Evolutionary conservation across 2,329 filamentous ascomycete genomes (phyloP), one percentile per base, ranked within the genome.

Genomic region (Fusarium coffeatum): DNA sequence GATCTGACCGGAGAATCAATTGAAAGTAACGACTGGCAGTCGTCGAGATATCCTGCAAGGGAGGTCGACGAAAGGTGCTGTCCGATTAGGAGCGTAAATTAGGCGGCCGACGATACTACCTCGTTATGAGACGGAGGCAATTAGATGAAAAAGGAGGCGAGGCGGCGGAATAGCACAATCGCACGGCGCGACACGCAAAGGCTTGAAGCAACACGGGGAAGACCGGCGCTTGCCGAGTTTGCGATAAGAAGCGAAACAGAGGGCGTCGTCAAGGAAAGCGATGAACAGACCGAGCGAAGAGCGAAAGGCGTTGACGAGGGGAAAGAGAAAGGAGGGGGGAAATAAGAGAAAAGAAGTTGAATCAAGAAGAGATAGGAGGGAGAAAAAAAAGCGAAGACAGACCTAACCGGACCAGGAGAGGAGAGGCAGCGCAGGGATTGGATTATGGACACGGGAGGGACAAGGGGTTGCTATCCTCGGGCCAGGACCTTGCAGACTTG

Each of bases 21-120:
- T 71, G 55, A 62, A 72, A 74, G 73, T 74, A 75, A 74, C 73
- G 73, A 75, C 73, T 75, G 73, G 71, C 71, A 75, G 69, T 74
- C 73, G 73, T 70, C 73, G 73, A 75, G 59, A 72, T 71, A 67
- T 70, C 69, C 73, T 64, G 27, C 16, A 55, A 66, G 72, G 65
- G 61, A 64, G 66, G 69, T 64, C 73, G 73, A 75, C 73, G 73
- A 75, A 75, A 75, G 73, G 72, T 69, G 54, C 54, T 66, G 42
- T 69, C 65, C 65, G 64, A 61, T 50, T 55, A 68, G 63, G 62
- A 73, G 64, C 57, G 63, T 55, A 47, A 69, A 49, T 57, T 63
- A 48, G 54, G 68, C 37, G 61, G 61, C 42, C 51, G 34, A 64
- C 48, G 55, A 61, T 48, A 50, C 71, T 72, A 75, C 67, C 64